Evolutionary conservation across 139 green algal species (phyloP), one percentile per base, ranked within the genome.

Genomic region (Spirogloea muscicola): DNA sequence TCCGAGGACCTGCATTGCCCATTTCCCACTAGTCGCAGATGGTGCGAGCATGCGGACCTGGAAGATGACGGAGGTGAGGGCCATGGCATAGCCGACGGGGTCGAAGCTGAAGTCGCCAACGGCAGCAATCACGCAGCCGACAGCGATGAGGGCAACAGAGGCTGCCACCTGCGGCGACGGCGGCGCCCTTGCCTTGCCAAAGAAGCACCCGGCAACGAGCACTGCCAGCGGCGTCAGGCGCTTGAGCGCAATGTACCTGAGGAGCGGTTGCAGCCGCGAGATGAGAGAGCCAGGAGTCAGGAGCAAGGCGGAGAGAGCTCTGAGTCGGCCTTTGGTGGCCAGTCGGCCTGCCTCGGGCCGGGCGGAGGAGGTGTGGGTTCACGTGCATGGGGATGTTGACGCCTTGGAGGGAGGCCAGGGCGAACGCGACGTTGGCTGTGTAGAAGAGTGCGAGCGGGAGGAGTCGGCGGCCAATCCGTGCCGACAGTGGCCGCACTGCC

Each of bases 41-140:
- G n/a, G n/a, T n/a, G n/a, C 29, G 49, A 60, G 29, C 16, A 7
- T 40, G 31, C 68, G 21, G 29, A 74, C 84, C 77, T 94, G 89
- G 52, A 82, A 82, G 2, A 81, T 33, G 49, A 86, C 89, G 29
- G 76, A 88, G 37, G 71, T 33, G 3, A 91, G 72, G 3, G 88
- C 89, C 57, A 82, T 89, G 0, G 66, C 29, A 66, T 95, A 95
- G 36, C 74, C 84, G 27, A 55, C 66, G 10, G 85, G 49, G 49
- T 94, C 85, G 63, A 92, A 91, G 34, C 58, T 65, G 31, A 92
- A 76, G 61, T 92, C 87, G 2, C 88, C 87, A 2, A 72, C 21
- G 1, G 80, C 82, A 41, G 79, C 82, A 27, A 87, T 70, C 43
- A 85, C 4, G 73, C 72, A 84, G n/a, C 82, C 82, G 9, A 64